Evolutionary conservation across 768 basidiomycete species (phyloP).

Genomic region (Leccinum barrowsii): DNA sequence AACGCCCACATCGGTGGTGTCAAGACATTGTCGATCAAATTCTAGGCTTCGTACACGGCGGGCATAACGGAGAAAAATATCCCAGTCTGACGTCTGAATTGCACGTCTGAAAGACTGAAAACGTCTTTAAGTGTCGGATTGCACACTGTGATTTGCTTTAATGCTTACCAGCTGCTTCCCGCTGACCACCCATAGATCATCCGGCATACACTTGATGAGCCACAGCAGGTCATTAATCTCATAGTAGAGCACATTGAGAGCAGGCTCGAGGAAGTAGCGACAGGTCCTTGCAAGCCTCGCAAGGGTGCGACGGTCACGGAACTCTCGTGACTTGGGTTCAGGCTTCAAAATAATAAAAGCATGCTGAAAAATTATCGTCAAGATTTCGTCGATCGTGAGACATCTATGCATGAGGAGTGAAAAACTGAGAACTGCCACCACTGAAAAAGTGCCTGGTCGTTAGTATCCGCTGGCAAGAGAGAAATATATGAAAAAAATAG

Average conservation of each 20-base stretch:
- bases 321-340: slow-evolving; percentile 26
- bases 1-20: slow-evolving; percentile 21
- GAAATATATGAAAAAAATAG: neutral
- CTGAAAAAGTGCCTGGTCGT: slow-evolving; percentile 5
- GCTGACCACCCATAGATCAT: slow-evolving; percentile 32
- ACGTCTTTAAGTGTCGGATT: slow-evolving; percentile 4
- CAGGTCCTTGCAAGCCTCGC: slow-evolving; percentile 31
- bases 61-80: slow-evolving; percentile 27
- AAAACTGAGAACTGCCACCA: slow-evolving; percentile 13
- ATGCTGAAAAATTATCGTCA: slow-evolving; percentile 31
- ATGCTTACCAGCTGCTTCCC: slow-evolving; percentile 28
- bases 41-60: slow-evolving; percentile 30
- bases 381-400: slow-evolving; percentile 32
- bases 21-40: slow-evolving; percentile 26
- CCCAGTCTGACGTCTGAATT: slow-evolving; percentile 25
- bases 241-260: slow-evolving; percentile 30
- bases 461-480: neutral
- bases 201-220: slow-evolving; percentile 31
- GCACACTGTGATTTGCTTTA: neutral
- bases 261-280: slow-evolving; percentile 31
- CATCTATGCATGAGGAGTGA: slow-evolving; percentile 31
- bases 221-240: slow-evolving; percentile 31
- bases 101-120: slow-evolving; percentile 22
- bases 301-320: slow-evolving; percentile 30
- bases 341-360: slow-evolving; percentile 27